A percentile compares a stretch with the other conserved stretches of the same genome.
Conservation (phyloP, 257 asterid species). For the Scutellaria minor region DNA sequence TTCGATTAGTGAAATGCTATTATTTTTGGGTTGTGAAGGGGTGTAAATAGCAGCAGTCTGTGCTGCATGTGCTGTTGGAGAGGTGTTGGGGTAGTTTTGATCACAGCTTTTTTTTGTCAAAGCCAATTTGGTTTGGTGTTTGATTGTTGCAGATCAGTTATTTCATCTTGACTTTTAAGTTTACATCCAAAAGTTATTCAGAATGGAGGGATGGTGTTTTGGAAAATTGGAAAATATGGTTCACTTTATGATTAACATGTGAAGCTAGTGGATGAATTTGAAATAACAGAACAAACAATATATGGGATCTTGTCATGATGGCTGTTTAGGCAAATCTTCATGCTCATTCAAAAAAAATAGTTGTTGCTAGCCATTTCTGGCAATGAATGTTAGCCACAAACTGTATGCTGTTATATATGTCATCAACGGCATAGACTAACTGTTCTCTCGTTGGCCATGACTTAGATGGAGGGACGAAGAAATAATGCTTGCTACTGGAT, state of each 20-base stretch:
- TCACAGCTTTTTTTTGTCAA: neutral
- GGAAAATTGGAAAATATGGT: neutral
- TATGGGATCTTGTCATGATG: neutral
- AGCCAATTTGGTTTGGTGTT: neutral
- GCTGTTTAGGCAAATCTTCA: neutral
- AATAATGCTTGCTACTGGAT: slow-evolving; percentile 81
- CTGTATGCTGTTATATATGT: slow-evolving; percentile 33
- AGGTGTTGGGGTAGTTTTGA: neutral
- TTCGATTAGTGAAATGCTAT: neutral
- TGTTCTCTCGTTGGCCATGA: slow-evolving; percentile 33
- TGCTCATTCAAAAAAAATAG: neutral
- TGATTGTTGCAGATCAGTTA: neutral
- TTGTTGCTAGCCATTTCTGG: neutral
- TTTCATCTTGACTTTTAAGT: neutral
- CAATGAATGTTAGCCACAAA: slow-evolving; percentile 4
- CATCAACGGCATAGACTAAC: slow-evolving; percentile 21
- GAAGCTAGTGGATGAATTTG: no score
- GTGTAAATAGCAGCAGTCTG: neutral
- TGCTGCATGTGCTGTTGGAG: neutral
- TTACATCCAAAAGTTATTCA: neutral
- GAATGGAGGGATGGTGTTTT: neutral
- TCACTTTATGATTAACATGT: no score
- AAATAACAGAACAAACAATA: no score
- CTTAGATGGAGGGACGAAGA: slow-evolving; percentile 78
- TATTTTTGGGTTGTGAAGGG: neutral